Evolutionary conservation across 164 flowering plant species (phyloP), one percentile per base, ranked within the genome.

Genomic region (Vitis riparia): DNA sequence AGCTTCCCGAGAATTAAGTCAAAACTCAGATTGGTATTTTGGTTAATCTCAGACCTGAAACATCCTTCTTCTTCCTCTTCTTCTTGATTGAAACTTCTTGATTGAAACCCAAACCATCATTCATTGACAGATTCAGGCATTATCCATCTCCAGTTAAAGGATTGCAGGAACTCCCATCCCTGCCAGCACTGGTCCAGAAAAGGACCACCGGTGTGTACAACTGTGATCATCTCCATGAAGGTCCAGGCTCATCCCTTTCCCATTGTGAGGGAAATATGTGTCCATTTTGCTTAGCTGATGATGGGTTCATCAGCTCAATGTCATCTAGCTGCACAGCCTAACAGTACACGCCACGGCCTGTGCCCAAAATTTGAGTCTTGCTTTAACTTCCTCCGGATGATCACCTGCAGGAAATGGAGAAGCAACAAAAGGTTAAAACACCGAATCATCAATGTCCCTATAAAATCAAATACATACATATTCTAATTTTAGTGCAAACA

Each of bases 331-430:
- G 86, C 97, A 89, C 67, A 91, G 75, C 67, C 68, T 81, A 37
- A 91, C 90, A 11, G 97, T 91, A 63, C 93, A 91, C 14, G 97
- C 97, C 74, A 91, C 94, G 0, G 97, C 87, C 70, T 91, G 94
- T 11, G 97, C 97, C 97, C 97, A 91, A 60, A 55, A 86, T 74
- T 91, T 91, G 57, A 91, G 86, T 78, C 97, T 89, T 14, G 92
- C 92, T 77, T 91, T 91, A 1, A 91, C 97, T 51, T 91, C 97
- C 68, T 89, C 92, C 2, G 97, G 97, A 79, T 86, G 85, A 55
- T 91, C 94, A 29, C 97, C 96, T 88, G 86, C 23, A 78, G n/a
- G 51, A 47, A 52, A 49, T 13, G 59, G 15, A 53, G 53, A 48
- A 30, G 6, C 62, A 70, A 14, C 30, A 61, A 32, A 68, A 37